Conservation (phyloP, 768 basidiomycete species). For the Daedalea quercina region DNA sequence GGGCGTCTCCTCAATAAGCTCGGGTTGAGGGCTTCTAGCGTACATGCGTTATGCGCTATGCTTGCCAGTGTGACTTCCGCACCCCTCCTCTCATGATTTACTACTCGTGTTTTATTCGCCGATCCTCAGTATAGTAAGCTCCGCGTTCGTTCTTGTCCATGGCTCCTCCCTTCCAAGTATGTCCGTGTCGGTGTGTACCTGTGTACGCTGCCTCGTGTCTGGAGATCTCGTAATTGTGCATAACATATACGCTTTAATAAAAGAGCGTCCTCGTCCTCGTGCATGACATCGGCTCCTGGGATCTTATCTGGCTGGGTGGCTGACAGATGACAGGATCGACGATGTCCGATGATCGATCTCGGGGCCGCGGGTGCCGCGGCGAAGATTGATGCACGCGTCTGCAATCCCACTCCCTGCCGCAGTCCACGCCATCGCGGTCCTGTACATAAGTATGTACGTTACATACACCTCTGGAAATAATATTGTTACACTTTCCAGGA, state of each 20-base stretch:
- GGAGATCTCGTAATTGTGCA: not conserved
- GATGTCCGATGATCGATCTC: constrained; percentile 11
- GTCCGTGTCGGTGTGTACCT: not conserved
- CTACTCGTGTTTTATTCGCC: no score
- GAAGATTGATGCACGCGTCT: constrained; percentile 8
- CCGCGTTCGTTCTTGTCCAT: not conserved
- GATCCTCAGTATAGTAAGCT: no score
- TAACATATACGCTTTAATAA: not conserved
- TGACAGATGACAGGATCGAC: constrained; percentile 8
- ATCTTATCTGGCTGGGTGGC: constrained; percentile 4
- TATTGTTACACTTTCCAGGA: not conserved
- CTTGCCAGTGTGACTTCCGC: not conserved
- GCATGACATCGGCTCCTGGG: not conserved
- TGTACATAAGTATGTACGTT: not conserved
- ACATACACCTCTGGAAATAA: not conserved
- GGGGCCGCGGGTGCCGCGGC: not conserved
- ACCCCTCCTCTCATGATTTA: no score
- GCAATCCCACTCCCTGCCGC: not conserved
- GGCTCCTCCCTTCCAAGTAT: not conserved
- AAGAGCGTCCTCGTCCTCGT: not conserved
- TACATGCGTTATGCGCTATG: not conserved
- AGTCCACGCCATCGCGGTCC: not conserved
- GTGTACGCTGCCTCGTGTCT: not conserved
- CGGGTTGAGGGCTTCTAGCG: not conserved
- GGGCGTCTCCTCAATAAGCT: constrained; percentile 26